Evolutionary conservation across 179 eudicot genomes (phyloP).

Genomic region (Amaranthus tricolor): DNA sequence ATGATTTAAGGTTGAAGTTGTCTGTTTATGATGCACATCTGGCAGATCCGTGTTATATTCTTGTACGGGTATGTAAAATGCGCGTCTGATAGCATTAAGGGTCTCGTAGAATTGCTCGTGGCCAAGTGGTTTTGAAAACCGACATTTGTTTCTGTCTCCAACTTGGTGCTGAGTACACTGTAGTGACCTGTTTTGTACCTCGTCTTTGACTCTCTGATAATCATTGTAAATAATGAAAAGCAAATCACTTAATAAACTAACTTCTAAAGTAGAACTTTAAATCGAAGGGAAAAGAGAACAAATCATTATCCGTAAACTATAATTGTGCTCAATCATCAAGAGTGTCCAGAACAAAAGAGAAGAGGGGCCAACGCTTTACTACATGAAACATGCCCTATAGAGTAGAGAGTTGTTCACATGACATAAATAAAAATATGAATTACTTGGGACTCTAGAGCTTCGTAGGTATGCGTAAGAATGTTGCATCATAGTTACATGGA

Average conservation of each 20-base stretch:
- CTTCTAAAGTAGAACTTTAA: not conserved
- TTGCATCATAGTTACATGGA: too few species aligned
- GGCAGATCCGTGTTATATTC: constrained; percentile 24
- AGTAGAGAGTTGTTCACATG: not conserved
- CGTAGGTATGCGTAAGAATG: not conserved
- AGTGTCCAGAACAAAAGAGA: not conserved
- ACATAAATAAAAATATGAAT: not conserved
- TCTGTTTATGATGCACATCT: constrained; percentile 20
- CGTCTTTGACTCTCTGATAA: constrained; percentile 57
- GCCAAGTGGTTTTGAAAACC: constrained; percentile 42
- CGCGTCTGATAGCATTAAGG: constrained; percentile 33
- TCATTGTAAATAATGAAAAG: not conserved
- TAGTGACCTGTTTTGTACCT: constrained; percentile 44
- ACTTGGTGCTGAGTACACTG: constrained; percentile 26
- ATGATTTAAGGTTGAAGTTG: constrained; percentile 18
- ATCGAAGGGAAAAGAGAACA: not conserved
- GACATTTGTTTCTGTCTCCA: constrained; percentile 28
- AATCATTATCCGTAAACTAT: not conserved
- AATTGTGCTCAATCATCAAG: not conserved
- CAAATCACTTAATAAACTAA: not conserved
- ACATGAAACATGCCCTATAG: not conserved
- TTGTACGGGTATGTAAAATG: constrained; percentile 11
- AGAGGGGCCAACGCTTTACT: not conserved
- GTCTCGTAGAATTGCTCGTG: constrained; percentile 53
- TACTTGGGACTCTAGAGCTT: not conserved